Evolutionary conservation across 2,329 filamentous ascomycete species (phyloP), one percentile per base, ranked within the genome.

Genomic region (Diaporthe sp.): DNA sequence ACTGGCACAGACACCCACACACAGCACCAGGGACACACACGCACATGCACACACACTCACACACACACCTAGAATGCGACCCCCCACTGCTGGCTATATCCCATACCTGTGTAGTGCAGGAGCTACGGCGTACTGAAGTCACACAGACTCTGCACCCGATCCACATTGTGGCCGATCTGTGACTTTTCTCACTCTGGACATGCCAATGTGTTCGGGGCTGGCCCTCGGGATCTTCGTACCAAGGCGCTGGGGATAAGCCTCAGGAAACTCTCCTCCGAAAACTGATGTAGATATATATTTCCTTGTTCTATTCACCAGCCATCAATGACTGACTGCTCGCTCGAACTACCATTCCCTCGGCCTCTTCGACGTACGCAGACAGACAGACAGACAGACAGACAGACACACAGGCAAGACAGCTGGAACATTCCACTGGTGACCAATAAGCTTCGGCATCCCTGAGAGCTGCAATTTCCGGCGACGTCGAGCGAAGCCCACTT

Each of bases 401-500:
- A 31, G 31, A 31, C 31, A 8, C 22, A 42, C 34, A 47, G 22
- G 31, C 22, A 53, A 68, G 65, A 68, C 65, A 53, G 65, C 22
- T 9, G 34, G 44, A 44, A 12, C 63, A 53, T 68, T 53, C 63
- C 63, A 34, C 31, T 42, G 31, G 12, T 17, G 63, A 68, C 63
- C 44, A 68, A 68, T 42, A 68, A 53, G 65, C 47, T 68, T 42
- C 47, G 47, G 47, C 34, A 68, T 68, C 65, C 65, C 65, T 53
- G 65, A 44, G 58, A 53, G 58, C 58, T 53, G 71, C 58, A 73
- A 73, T 73, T 65, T 73, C 71, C 71, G 71, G 71, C 34, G 17
- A 44, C 31, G 31, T 53, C 34, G n/a, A 68, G 65, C 57, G 7
- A 37, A 53, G 47, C 58, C 71, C 71, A 73, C 71, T 65, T 73